Conservation (phyloP, 441 rosid genomes). For the Biscutella laevigata region DNA sequence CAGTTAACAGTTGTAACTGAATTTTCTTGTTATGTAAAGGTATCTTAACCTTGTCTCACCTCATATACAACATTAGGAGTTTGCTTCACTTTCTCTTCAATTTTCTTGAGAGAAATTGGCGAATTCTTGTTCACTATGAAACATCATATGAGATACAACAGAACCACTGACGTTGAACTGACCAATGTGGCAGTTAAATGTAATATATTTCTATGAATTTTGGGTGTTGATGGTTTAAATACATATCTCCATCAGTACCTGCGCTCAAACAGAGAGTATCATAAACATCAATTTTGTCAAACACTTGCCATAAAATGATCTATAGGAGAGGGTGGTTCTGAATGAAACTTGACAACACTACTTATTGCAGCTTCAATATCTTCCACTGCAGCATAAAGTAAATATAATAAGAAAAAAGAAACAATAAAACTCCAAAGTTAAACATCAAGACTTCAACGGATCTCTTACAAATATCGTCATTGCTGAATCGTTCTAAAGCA, state of each 20-base stretch:
- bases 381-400: slow-evolving; percentile 50
- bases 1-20: not conserved
- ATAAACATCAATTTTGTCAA: slow-evolving; percentile 26
- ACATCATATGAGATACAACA: slow-evolving; percentile 31
- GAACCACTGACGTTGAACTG: slow-evolving; percentile 50
- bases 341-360: slow-evolving; percentile 44
- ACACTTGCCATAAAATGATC: not conserved
- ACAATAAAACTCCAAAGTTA: not conserved
- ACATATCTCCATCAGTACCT: slow-evolving; percentile 49
- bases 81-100: slow-evolving; percentile 69
- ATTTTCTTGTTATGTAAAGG: slow-evolving; percentile 2
- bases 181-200: slow-evolving; percentile 36
- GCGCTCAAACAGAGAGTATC: slow-evolving; percentile 51
- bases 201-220: slow-evolving; percentile 37
- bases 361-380: slow-evolving; percentile 55
- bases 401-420: not conserved
- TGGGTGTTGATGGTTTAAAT: slow-evolving; percentile 26
- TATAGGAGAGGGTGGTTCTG: slow-evolving; percentile 72
- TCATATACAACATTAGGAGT: slow-evolving; percentile 60
- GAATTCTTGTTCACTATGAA: slow-evolving; percentile 48
- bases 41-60: slow-evolving; percentile 33
- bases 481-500: slow-evolving; percentile 57
- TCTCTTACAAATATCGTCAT: slow-evolving; percentile 68
- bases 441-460: slow-evolving; percentile 1
- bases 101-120: too few relatives aligned